Evolutionary conservation across 805 yeast species (phyloP).

Genomic region (Candida berthetii): DNA sequence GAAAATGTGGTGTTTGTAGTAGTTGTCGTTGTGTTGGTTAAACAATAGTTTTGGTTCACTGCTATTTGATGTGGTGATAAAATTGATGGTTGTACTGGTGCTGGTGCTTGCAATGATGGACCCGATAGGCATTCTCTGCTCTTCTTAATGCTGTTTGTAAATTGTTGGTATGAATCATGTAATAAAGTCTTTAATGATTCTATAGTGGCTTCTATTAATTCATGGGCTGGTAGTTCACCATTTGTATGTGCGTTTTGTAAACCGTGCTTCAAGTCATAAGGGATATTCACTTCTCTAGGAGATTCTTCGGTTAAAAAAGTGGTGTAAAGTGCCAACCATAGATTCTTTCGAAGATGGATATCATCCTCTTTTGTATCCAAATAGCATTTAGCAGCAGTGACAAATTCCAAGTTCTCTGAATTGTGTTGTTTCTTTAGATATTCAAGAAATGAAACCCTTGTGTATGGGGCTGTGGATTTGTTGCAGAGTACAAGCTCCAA

Average conservation of each 20-base stretch:
- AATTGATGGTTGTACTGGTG: background rate
- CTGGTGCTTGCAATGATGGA: background rate
- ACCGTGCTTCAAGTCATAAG: slow-evolving; percentile 15
- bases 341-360: background rate
- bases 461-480: slow-evolving; percentile 16
- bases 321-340: slow-evolving; percentile 23
- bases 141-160: slow-evolving; percentile 8
- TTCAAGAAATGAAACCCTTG: slow-evolving; percentile 18
- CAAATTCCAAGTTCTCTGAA: slow-evolving; percentile 20
- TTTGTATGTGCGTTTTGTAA: slow-evolving; percentile 5
- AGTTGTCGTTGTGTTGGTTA: background rate
- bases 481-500: background rate
- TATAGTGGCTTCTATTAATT: slow-evolving; percentile 15
- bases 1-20: too few species aligned
- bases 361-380: background rate
- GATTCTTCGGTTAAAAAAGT: slow-evolving; percentile 34
- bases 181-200: slow-evolving; percentile 14
- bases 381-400: slow-evolving; percentile 3
- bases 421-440: slow-evolving; percentile 17
- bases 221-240: slow-evolving; percentile 9
- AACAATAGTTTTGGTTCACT: background rate
- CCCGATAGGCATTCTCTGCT: background rate
- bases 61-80: background rate
- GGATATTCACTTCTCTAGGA: slow-evolving; percentile 27
- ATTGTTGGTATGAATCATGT: slow-evolving; percentile 19